A percentile compares a stretch with the other conserved stretches of the same genome.
These are phyloP conservation scores for Magnaporthales sp. DNA, from an alignment of 2,329 filamentous ascomycete genomes.

Conservation along the genomic window DNA sequence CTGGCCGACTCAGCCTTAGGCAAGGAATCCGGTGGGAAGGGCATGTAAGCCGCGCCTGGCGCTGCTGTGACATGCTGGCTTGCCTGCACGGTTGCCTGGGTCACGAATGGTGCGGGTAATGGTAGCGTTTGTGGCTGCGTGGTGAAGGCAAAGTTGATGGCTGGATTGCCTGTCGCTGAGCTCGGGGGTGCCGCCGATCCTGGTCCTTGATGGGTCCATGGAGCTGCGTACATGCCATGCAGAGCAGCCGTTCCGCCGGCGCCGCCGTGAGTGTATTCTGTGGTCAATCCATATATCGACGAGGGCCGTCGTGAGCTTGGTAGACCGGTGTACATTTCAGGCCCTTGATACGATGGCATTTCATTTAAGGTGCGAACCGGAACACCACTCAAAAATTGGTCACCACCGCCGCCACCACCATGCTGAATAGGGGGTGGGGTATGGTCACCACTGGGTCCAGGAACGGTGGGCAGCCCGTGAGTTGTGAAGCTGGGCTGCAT, in stretches of 20 bases:
- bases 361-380: constrained; percentile 14
- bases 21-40: not conserved
- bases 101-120: not conserved
- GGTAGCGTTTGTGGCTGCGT: not conserved
- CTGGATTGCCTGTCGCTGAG: constrained; percentile 26
- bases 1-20: not conserved
- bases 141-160: constrained; percentile 35
- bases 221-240: constrained; percentile 31
- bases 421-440: constrained; percentile 16
- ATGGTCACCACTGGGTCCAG: constrained; percentile 23
- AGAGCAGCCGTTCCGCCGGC: constrained; percentile 17
- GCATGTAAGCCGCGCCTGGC: not conserved
- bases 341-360: constrained; percentile 24
- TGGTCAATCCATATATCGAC: not conserved
- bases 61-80: not conserved
- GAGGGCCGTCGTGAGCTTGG: not conserved
- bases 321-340: constrained; percentile 24
- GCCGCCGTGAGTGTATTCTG: not conserved
- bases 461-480: constrained; percentile 25
- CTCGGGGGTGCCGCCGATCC: not conserved
- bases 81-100: not conserved
- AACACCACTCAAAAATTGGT: constrained; percentile 11
- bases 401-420: constrained; percentile 10
- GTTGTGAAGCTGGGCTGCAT: constrained; percentile 11
- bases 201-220: constrained; percentile 22